phyloP scores from a whole-genome alignment of 2,329 filamentous ascomycete species.

The Apiospora marii region DNA sequence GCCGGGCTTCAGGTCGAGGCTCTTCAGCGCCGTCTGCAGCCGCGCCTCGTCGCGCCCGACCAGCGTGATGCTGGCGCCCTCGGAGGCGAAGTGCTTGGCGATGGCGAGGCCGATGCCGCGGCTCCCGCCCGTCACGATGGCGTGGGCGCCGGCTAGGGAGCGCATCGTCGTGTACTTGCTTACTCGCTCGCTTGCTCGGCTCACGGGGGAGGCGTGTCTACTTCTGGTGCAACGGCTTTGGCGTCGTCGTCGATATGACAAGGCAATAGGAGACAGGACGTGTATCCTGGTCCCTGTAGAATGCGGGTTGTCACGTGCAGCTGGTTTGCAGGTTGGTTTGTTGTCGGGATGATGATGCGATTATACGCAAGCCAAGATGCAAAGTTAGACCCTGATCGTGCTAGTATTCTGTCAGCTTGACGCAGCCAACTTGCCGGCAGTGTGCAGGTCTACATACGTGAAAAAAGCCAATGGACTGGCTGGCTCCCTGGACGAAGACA shows the following conservation, averaged over 20 bases:
- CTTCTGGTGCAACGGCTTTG: not conserved
- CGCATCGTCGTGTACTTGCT: slow-evolving; percentile 30
- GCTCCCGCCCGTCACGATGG: slow-evolving; percentile 74
- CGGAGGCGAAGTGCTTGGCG: slow-evolving; percentile 68
- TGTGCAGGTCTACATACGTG: not conserved
- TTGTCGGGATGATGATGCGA: not conserved
- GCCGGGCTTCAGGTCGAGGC: slow-evolving; percentile 37
- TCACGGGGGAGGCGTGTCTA: not conserved
- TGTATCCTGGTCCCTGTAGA: not conserved
- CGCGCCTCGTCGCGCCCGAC: slow-evolving; percentile 63
- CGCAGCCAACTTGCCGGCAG: not conserved
- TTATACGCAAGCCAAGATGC: not conserved
- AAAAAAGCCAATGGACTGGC: not conserved
- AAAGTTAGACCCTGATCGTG: not conserved
- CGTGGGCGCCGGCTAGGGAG: slow-evolving; percentile 56
- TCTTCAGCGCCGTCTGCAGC: slow-evolving; percentile 46
- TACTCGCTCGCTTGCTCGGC: not conserved
- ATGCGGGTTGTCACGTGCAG: not conserved
- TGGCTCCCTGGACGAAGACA: not conserved
- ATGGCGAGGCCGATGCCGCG: slow-evolving; percentile 76
- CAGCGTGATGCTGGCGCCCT: slow-evolving; percentile 67
- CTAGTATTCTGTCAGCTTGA: not conserved
- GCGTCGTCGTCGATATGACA: not conserved
- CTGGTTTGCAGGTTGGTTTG: not conserved
- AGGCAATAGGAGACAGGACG: not conserved